Conservation (phyloP, 1,284 basidiomycete species). For the Somion occarium region DNA sequence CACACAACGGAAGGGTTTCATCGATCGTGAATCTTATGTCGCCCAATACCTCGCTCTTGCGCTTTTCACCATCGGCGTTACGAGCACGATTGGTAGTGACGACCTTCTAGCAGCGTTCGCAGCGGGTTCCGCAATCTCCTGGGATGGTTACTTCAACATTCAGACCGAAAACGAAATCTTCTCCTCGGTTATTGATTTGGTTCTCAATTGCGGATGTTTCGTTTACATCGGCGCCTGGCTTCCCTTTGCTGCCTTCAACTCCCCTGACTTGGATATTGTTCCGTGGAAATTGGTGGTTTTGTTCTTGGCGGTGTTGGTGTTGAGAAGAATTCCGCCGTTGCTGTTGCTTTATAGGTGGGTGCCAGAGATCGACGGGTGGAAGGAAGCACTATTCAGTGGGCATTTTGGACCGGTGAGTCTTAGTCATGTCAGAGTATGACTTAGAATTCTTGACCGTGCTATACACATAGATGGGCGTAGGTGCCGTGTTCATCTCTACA, state of each 20-base stretch:
- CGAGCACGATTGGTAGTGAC: constrained; percentile 77
- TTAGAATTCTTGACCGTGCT: constrained; percentile 6
- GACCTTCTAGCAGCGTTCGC: constrained; percentile 91
- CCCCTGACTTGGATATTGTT: constrained; percentile 57
- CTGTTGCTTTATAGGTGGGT: constrained; percentile 75
- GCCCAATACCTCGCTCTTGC: constrained; percentile 87
- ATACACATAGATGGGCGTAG: constrained; percentile 62
- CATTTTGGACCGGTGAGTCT: constrained; percentile 72
- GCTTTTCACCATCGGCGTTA: constrained; percentile 75
- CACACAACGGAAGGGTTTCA: constrained; percentile 69
- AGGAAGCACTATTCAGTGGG: constrained; percentile 78
- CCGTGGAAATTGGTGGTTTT: constrained; percentile 74
- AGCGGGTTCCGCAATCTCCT: constrained; percentile 89
- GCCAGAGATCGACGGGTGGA: constrained; percentile 79
- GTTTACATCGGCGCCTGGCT: constrained; percentile 91
- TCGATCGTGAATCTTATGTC: constrained; percentile 90
- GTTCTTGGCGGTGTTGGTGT: constrained; percentile 58
- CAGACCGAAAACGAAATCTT: constrained; percentile 86
- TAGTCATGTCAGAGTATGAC: neutral
- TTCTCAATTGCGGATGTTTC: constrained; percentile 84
- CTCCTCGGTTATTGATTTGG: constrained; percentile 82
- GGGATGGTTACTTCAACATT: constrained; percentile 89
- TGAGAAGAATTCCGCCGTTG: constrained; percentile 77
- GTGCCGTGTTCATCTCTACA: constrained; percentile 83
- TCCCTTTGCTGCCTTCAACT: constrained; percentile 70